Evolutionary conservation across 2,329 filamentous ascomycete species (phyloP).

Genomic region (Zasmidium cellare): DNA sequence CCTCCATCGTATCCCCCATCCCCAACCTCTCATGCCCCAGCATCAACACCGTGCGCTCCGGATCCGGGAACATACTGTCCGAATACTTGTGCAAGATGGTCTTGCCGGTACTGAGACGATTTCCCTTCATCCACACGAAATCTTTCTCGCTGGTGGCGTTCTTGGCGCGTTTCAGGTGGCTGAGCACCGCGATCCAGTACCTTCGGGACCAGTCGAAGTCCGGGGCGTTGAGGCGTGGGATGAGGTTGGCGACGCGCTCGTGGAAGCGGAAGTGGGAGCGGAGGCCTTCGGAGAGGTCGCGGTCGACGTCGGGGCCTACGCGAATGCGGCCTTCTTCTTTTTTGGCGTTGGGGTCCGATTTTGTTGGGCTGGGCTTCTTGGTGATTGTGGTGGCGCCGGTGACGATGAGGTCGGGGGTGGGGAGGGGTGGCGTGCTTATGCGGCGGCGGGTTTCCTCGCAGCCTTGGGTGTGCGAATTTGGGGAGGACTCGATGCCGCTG

Average conservation of each 20-base stretch:
- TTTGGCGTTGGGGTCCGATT: background rate
- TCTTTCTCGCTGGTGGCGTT: slow-evolving; percentile 18
- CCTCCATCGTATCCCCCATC: slow-evolving; percentile 23
- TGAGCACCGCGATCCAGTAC: slow-evolving; percentile 37
- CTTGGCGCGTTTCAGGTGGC: slow-evolving; percentile 11
- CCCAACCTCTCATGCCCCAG: slow-evolving; percentile 23
- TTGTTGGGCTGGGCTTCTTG: slow-evolving; percentile 4
- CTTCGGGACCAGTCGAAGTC: slow-evolving; percentile 19
- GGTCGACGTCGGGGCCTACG: slow-evolving; percentile 17
- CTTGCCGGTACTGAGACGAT: slow-evolving; percentile 31
- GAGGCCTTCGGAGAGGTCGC: slow-evolving; percentile 21
- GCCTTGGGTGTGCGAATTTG: slow-evolving; percentile 5
- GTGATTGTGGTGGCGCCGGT: background rate
- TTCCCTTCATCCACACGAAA: slow-evolving; percentile 36
- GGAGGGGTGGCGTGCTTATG: slow-evolving; percentile 15
- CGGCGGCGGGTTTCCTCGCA: slow-evolving; percentile 2
- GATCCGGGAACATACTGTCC: slow-evolving; percentile 15
- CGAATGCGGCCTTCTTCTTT: slow-evolving; percentile 6
- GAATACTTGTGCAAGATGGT: slow-evolving; percentile 28
- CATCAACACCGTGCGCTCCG: slow-evolving; percentile 27
- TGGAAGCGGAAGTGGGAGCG: slow-evolving; percentile 26
- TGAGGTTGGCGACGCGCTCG: slow-evolving; percentile 18
- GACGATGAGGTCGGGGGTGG: background rate
- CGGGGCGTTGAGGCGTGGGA: slow-evolving; percentile 20
- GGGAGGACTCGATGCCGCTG: background rate